Evolutionary conservation across 2,329 filamentous ascomycete genomes (phyloP).

Genomic region (Alternaria gaisen): DNA sequence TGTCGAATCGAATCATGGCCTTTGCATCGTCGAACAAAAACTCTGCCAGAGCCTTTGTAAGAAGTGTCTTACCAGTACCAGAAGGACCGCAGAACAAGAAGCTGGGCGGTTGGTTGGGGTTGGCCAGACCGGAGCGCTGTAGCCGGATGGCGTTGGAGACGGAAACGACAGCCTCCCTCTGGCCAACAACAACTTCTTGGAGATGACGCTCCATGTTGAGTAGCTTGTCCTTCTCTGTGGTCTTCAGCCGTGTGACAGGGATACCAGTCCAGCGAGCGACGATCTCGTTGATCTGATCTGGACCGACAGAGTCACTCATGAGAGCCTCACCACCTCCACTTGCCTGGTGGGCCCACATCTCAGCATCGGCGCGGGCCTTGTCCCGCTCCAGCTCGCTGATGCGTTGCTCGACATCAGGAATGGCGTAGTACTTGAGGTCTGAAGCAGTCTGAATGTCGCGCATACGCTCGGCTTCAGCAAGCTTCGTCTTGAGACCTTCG

Average conservation of each 20-base stretch:
- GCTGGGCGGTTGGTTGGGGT: conserved; percentile 95
- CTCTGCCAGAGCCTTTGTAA: conserved; percentile 96
- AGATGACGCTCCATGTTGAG: conserved; percentile 94
- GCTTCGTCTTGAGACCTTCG: conserved; percentile 87
- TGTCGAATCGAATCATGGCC: conserved; percentile 98
- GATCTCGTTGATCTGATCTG: conserved; percentile 99
- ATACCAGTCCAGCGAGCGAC: conserved; percentile 98
- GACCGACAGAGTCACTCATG: conserved; percentile 91
- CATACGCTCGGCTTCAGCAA: conserved; percentile 89
- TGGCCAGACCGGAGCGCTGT: conserved; percentile 91
- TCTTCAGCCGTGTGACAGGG: conserved; percentile 91
- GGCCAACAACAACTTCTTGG: conserved; percentile 85
- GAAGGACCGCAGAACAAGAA: conserved; percentile 99
- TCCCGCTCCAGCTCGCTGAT: conserved; percentile 85
- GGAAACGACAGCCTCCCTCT: conserved; percentile 89
- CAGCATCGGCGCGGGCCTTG: conserved; percentile 79
- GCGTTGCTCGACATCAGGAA: conserved; percentile 84
- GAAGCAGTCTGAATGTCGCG: conserved; percentile 87
- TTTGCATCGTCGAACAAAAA: conserved; percentile 98
- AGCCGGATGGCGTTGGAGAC: conserved; percentile 96
- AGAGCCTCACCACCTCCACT: conserved; percentile 70
- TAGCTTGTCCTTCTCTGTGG: conserved; percentile 98
- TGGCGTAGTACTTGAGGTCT: conserved; percentile 96
- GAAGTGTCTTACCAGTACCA: conserved; percentile 95
- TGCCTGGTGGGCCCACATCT: conserved; percentile 65